These are phyloP conservation scores for Berkeleyomyces rouxiae DNA, from an alignment of 2,329 filamentous ascomycete species.

Conservation along the genomic window DNA sequence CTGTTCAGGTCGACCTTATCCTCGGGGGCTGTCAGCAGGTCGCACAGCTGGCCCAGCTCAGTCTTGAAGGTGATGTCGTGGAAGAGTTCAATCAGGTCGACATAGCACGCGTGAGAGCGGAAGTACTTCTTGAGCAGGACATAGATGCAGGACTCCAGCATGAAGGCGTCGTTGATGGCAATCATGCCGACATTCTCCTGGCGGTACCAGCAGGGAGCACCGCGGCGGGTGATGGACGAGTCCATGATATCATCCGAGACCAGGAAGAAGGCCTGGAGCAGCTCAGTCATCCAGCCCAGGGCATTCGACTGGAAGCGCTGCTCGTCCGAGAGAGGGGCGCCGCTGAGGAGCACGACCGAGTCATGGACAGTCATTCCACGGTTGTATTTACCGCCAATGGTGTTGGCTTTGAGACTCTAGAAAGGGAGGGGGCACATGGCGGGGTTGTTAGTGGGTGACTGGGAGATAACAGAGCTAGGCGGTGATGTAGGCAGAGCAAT, in stretches of 20 bases:
- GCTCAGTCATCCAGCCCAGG: slow-evolving; percentile 93
- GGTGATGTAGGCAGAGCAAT: background rate
- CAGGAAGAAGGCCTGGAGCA: slow-evolving; percentile 96
- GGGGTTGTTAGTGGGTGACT: background rate
- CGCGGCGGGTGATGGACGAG: slow-evolving; percentile 80
- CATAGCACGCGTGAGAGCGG: slow-evolving; percentile 67
- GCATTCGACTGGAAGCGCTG: slow-evolving; percentile 81
- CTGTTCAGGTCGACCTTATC: slow-evolving; percentile 84
- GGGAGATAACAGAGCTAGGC: background rate
- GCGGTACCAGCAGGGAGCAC: slow-evolving; percentile 92
- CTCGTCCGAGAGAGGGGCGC: slow-evolving; percentile 51
- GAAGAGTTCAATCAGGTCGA: slow-evolving; percentile 90
- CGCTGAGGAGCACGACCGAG: slow-evolving; percentile 65
- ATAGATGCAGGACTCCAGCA: slow-evolving; percentile 87
- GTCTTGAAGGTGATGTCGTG: slow-evolving; percentile 90
- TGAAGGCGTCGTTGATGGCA: slow-evolving; percentile 95
- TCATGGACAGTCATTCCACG: slow-evolving; percentile 96
- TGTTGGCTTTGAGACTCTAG: slow-evolving; percentile 71
- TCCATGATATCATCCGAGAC: slow-evolving; percentile 99
- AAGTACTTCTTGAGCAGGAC: slow-evolving; percentile 86
- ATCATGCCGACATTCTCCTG: slow-evolving; percentile 81
- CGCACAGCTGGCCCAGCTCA: slow-evolving; percentile 85
- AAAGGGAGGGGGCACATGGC: slow-evolving; percentile 7
- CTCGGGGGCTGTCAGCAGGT: slow-evolving; percentile 89
- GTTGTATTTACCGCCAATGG: slow-evolving; percentile 92